Base-by-base conservation (phyloP, 1,284 basidiomycete genomes). In the Ceratobasidium sp. region DNA sequence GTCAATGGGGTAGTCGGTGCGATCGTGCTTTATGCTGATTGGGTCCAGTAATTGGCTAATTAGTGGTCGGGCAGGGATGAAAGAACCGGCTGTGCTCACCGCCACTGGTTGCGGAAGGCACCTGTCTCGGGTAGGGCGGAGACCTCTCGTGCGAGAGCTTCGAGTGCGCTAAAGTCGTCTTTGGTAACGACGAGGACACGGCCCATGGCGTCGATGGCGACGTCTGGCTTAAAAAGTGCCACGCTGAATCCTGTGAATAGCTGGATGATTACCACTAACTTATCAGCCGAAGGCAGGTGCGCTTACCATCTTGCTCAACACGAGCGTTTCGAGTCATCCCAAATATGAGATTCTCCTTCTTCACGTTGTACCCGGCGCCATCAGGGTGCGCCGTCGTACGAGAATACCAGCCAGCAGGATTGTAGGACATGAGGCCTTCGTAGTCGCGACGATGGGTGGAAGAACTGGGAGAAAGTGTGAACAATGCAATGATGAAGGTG, bases 41-140 rank as follows among this genome's bases (percentile, higher is more conserved):
- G 15, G 19, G 3, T 29, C 17, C 27, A 47, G 31, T 48, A 36
- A 51, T 65, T 24, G 48, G 9, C 59, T 22, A 29, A 69, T 31
- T 27, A 57, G 29, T 33, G 1, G 53, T 51, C 5, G 17, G 29
- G 48, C n/a, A 36, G 15, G 8, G 29, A 17, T 31, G 24, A 19
- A 36, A 44, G 41, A 8, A 33, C 29, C 24, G n/a, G 53, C 33
- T 19, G 29, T 24, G 51, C 69, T 50, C 29, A 60, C 69, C 69
- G 57, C 86, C 86, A 87, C 19, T 82, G 82, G 76, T 87, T 86
- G 77, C 83, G 78, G 79, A 85, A 87, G 14, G 69, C 76, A 2
- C 81, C 84, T 0, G 86, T 81, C 9, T 78, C 74, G 4, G 81
- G 81, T 6, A 82, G 65, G 9, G 50, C 79, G 6, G 79, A 79